phyloP scores from a whole-genome alignment of 192 early-diverging fungal species.

The Coemansia sp. region DNA sequence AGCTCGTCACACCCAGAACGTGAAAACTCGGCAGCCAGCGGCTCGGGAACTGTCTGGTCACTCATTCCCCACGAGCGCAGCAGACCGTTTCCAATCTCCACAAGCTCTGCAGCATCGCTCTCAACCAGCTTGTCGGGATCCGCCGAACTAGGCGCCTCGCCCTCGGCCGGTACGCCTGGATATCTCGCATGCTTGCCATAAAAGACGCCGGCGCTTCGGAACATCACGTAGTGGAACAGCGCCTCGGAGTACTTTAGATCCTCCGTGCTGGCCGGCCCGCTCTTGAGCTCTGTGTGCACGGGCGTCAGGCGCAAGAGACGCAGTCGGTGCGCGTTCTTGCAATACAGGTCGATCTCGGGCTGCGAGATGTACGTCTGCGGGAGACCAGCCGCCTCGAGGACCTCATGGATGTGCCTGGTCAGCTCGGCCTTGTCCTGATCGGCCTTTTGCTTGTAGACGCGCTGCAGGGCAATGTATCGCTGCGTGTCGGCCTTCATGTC shows the following conservation, averaged over 20 bases:
- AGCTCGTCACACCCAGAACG: slow-evolving; percentile 73
- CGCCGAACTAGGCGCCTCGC: background rate
- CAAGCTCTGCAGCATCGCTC: slow-evolving; percentile 13
- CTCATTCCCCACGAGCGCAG: slow-evolving; percentile 19
- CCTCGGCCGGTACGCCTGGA: slow-evolving; percentile 18
- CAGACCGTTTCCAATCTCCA: slow-evolving; percentile 14
- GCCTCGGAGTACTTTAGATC: slow-evolving; percentile 7
- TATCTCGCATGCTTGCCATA: slow-evolving; percentile 15
- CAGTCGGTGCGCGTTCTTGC: slow-evolving; percentile 74
- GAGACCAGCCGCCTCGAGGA: slow-evolving; percentile 53
- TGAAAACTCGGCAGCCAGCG: slow-evolving; percentile 39
- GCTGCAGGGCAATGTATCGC: slow-evolving; percentile 81
- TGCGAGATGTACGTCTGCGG: slow-evolving; percentile 57
- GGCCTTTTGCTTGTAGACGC: slow-evolving; percentile 79
- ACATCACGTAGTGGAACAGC: slow-evolving; percentile 29
- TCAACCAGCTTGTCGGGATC: slow-evolving; percentile 23
- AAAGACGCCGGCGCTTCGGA: slow-evolving; percentile 28
- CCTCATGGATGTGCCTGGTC: slow-evolving; percentile 39
- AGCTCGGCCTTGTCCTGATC: slow-evolving; percentile 62
- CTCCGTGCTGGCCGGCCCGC: slow-evolving; percentile 1
- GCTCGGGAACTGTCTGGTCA: slow-evolving; percentile 11
- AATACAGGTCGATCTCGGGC: slow-evolving; percentile 72
- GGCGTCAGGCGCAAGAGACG: slow-evolving; percentile 58
- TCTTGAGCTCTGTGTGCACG: slow-evolving; percentile 19
- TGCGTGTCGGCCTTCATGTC: slow-evolving; percentile 98